Percentiles rank a stretch among this genome's conserved stretches.
phyloP scores from a whole-genome alignment of 805 yeast species.

The Wickerhamiella shivajii region DNA sequence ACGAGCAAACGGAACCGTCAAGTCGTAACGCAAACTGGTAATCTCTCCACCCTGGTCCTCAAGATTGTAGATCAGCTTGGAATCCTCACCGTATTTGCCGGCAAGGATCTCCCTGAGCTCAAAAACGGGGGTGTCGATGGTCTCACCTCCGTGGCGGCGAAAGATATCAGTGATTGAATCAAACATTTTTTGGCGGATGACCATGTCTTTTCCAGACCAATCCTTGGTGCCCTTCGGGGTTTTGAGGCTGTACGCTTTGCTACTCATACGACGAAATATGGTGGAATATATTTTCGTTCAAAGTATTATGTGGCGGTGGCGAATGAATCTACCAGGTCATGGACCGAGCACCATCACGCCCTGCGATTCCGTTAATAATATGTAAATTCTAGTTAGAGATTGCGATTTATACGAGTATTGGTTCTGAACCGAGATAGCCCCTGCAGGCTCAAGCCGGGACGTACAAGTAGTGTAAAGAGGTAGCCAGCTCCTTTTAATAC shows the following conservation, averaged over 20 bases:
- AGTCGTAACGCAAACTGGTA: constrained; percentile 86
- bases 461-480: too few relatives aligned
- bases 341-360: too few relatives aligned
- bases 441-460: too few relatives aligned
- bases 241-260: constrained; percentile 75
- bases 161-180: constrained; percentile 55
- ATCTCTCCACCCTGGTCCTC: constrained; percentile 99
- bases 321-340: too few relatives aligned
- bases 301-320: too few relatives aligned
- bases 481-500: too few relatives aligned
- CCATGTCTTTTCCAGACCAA: constrained; percentile 98
- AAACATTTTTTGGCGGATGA: constrained; percentile 79
- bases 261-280: too few relatives aligned
- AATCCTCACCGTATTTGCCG: constrained; percentile 98
- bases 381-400: too few relatives aligned
- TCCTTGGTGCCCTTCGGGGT: constrained; percentile 96
- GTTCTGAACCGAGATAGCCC: too few relatives aligned
- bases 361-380: too few relatives aligned
- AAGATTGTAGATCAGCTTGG: constrained; percentile 85
- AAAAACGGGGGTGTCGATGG: constrained; percentile 96
- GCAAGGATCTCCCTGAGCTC: constrained; percentile 89
- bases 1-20: constrained; percentile 97
- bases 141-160: constrained; percentile 95
- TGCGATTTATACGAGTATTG: too few relatives aligned
- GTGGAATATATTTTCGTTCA: too few relatives aligned